Base-by-base conservation (phyloP, 176 grass and related monocot species). In the Ampelocalamus luodianensis region DNA sequence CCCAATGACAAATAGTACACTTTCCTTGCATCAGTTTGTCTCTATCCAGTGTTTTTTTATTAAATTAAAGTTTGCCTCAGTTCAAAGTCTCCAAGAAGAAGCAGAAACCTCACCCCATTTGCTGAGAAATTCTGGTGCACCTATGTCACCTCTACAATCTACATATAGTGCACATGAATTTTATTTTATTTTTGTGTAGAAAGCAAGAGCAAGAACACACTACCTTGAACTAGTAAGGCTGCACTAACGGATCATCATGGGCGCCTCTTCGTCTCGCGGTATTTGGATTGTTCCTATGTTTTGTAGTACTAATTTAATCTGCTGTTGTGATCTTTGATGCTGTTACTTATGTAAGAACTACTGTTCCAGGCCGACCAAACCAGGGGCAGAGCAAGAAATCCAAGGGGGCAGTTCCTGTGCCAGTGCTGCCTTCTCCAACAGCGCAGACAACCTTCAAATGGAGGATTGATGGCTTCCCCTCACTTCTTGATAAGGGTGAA, bases 381-480 rank as follows among this genome's bases (percentile, higher is more conserved):
- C 37, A 82, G 10, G 61, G 62, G 14, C n/a, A 64, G 40, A 40
- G 20, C 74, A 23, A 48, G 44, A 49, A 63, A 68, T 81, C 49
- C 46, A 74, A 81, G 71, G 27, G 67, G 42, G 11, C 48, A 67
- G 36, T 45, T 45, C 44, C 10, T 45, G 44, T 15, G 24, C 12
- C 23, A 17, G 70, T 32, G 70, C 26, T 40, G 44, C 38, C 83
- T 49, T 48, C 51, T 48, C 12, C 58, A 3, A 40, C 39, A 17
- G 48, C 32, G 12, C 22, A 61, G 42, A 71, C 10, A 6, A 85
- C 69, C n/a, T 80, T 80, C 32, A 89, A 85, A 34, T 89, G 82
- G 88, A 89, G 39, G 77, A 89, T 85, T 12, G 69, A 89, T 89
- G 87, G 87, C 0, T 89, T 89, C 77, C 79, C 50, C 26, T 80